These are phyloP conservation scores for Plasmopara muralis DNA, from an alignment of 352 stramenopile genomes.

Conservation along the genomic window DNA sequence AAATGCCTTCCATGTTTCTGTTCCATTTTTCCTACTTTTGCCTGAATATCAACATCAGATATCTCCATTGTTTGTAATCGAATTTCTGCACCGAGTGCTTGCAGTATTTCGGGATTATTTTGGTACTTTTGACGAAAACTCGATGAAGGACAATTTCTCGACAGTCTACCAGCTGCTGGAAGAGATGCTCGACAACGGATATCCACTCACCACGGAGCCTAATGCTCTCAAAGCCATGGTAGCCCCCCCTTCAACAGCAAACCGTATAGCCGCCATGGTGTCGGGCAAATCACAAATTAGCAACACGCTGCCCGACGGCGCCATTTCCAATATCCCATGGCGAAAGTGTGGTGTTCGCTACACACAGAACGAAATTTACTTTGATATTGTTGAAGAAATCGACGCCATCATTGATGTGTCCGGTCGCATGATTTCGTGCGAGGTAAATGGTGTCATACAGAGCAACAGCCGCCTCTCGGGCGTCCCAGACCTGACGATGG, in stretches of 20 bases:
- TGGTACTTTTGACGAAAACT: conserved; percentile 92
- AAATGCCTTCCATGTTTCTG: neutral
- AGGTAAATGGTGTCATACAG: conserved; percentile 94
- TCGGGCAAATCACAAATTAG: conserved; percentile 88
- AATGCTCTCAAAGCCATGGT: conserved; percentile 98
- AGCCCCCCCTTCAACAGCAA: conserved; percentile 90
- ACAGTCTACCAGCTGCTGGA: conserved; percentile 94
- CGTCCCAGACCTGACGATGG: conserved; percentile 95
- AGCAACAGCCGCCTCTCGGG: conserved; percentile 93
- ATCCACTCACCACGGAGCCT: conserved; percentile 95
- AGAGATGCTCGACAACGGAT: conserved; percentile 98
- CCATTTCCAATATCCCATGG: conserved; percentile 96
- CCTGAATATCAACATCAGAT: conserved; percentile 30
- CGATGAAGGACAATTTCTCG: conserved; percentile 98
- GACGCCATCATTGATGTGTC: conserved; percentile 94
- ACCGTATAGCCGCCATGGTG: conserved; percentile 82
- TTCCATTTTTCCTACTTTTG: no score
- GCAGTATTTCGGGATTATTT: conserved; percentile 98
- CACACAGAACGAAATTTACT: conserved; percentile 97
- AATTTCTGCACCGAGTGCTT: conserved; percentile 95
- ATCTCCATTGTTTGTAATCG: conserved; percentile 87
- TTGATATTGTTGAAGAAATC: conserved; percentile 97
- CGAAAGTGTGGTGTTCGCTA: conserved; percentile 94
- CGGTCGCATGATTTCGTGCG: conserved; percentile 88
- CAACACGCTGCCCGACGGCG: conserved; percentile 88